Conservation (phyloP, 2,329 filamentous ascomycete species). For the Phyllosticta citriasiana region DNA sequence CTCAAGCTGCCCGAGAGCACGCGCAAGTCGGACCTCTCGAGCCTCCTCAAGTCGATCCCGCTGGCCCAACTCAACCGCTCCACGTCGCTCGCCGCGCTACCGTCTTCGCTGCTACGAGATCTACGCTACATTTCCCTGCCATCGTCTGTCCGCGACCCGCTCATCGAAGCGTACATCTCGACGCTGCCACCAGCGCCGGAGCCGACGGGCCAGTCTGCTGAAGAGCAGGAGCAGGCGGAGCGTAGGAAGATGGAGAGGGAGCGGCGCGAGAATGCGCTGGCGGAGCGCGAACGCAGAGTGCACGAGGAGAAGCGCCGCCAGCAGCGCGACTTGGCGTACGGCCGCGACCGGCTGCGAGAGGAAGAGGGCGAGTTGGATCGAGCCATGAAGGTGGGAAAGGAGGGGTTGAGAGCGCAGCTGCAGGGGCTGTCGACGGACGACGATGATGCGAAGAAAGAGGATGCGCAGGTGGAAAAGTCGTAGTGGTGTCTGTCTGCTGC, state of each 20-base stretch:
- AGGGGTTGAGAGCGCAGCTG: slow-evolving; percentile 54
- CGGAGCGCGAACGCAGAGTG: slow-evolving; percentile 52
- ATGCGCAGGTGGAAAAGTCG: neutral
- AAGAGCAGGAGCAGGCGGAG: slow-evolving; percentile 42
- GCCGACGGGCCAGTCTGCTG: slow-evolving; percentile 28
- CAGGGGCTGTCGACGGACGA: slow-evolving; percentile 1
- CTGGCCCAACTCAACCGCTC: slow-evolving; percentile 49
- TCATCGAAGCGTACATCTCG: slow-evolving; percentile 58
- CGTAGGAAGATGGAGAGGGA: slow-evolving; percentile 26
- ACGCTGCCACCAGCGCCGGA: slow-evolving; percentile 52
- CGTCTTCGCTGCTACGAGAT: slow-evolving; percentile 53
- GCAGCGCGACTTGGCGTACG: slow-evolving; percentile 48
- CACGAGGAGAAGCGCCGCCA: slow-evolving; percentile 54
- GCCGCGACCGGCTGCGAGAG: slow-evolving; percentile 52
- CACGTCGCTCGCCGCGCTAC: slow-evolving; percentile 48
- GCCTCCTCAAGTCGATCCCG: slow-evolving; percentile 54
- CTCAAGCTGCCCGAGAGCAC: slow-evolving; percentile 55
- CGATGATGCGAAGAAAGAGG: neutral
- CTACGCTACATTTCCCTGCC: slow-evolving; percentile 61
- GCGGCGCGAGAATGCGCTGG: slow-evolving; percentile 55
- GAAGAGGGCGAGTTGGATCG: slow-evolving; percentile 58
- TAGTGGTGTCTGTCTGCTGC: neutral
- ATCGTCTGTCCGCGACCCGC: slow-evolving; percentile 48
- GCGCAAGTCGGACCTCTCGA: slow-evolving; percentile 59
- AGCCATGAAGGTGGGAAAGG: slow-evolving; percentile 60